Conservation (phyloP, 108 stramenopile species). For the Skeletonema marinoi region DNA sequence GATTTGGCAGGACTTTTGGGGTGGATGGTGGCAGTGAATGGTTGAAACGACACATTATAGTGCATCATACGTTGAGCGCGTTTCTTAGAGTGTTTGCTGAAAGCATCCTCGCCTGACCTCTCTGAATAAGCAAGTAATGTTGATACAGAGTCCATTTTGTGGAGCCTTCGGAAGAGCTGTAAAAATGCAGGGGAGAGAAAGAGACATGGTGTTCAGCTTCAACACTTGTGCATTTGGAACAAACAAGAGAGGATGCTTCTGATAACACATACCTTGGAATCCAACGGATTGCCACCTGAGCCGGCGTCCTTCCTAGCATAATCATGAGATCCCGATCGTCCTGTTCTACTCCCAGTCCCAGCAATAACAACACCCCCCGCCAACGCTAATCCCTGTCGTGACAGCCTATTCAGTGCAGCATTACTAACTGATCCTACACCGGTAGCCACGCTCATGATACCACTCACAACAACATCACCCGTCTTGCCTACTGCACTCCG, state of each 20-base stretch:
- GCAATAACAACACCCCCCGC: conserved; percentile 34
- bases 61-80: conserved; percentile 89
- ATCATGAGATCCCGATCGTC: conserved; percentile 14
- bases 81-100: conserved; percentile 62
- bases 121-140: conserved; percentile 74
- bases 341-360: conserved; percentile 12
- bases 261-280: conserved; percentile 6
- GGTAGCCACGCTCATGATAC: conserved; percentile 86
- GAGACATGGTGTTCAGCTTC: not conserved
- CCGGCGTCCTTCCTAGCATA: conserved; percentile 13
- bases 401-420: conserved; percentile 49
- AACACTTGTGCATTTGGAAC: not conserved
- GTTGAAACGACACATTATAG: conserved; percentile 81
- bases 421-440: conserved; percentile 84
- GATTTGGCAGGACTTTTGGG: conserved; percentile 23
- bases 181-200: not conserved
- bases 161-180: conserved; percentile 63
- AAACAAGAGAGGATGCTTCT: not conserved
- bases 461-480: conserved; percentile 73
- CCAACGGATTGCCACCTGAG: conserved; percentile 7
- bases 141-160: conserved; percentile 71
- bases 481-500: conserved; percentile 75
- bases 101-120: conserved; percentile 63
- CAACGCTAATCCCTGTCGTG: conserved; percentile 40
- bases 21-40: conserved; percentile 86